Evolutionary conservation across 2,329 filamentous ascomycete genomes (phyloP).

Genomic region (Penicillium sp.): DNA sequence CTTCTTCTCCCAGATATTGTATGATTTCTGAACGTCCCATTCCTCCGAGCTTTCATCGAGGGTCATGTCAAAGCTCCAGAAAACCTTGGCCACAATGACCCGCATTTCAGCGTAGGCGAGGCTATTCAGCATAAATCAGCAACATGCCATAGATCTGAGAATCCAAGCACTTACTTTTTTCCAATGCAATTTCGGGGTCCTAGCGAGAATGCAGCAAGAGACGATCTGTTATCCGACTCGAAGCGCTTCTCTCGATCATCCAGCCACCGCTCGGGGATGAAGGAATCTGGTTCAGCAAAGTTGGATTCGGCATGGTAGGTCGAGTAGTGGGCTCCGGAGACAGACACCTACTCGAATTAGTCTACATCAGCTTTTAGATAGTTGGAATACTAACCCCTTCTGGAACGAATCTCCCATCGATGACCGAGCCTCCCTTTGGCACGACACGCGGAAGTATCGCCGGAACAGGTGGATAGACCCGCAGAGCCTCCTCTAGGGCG

Average conservation of each 20-base stretch:
- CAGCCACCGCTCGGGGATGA: conserved; percentile 32
- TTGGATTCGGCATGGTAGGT: conserved; percentile 16
- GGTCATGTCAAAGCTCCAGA: conserved; percentile 20
- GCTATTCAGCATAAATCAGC: conserved; percentile 5
- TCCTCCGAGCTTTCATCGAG: conserved; percentile 5
- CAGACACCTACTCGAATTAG: conserved; percentile 6
- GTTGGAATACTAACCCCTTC: conserved; percentile 17
- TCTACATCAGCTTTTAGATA: not conserved
- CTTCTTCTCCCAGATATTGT: conserved; percentile 24
- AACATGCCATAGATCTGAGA: not conserved
- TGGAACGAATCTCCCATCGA: conserved; percentile 40
- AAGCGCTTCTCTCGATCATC: conserved; percentile 17
- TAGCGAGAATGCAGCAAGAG: conserved; percentile 25
- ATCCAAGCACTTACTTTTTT: conserved; percentile 27
- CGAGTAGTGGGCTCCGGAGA: conserved; percentile 12
- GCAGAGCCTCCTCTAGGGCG: conserved; percentile 43
- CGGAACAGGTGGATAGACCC: conserved; percentile 45
- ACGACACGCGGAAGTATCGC: conserved; percentile 35
- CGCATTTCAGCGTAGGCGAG: conserved; percentile 37
- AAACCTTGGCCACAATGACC: conserved; percentile 21
- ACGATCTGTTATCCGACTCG: conserved; percentile 14
- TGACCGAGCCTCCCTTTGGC: conserved; percentile 35
- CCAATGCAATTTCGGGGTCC: conserved; percentile 31
- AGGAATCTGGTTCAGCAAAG: conserved; percentile 28
- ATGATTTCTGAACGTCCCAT: conserved; percentile 25